phyloP scores from a whole-genome alignment of 129 eudicot genomes.

The Solidago caesia region DNA sequence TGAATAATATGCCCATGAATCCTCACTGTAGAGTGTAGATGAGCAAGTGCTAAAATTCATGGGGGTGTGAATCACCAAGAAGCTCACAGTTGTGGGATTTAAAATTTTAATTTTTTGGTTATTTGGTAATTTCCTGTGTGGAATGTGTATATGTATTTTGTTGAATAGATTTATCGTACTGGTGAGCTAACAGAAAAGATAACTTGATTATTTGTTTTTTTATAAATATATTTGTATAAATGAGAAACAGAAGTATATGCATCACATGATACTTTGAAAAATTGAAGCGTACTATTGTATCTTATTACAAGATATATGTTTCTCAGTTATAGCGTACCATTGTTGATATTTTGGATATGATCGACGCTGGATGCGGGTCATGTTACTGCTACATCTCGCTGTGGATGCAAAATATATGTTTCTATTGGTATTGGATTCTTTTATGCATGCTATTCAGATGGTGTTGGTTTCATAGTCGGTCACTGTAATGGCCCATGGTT shows the following conservation, averaged over 20 bases:
- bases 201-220: background rate
- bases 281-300: background rate
- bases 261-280: background rate
- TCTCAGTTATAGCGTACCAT: background rate
- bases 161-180: slow-evolving; percentile 17
- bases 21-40: background rate
- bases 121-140: slow-evolving; percentile 12
- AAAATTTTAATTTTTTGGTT: background rate
- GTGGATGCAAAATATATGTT: too few relatives aligned
- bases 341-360: too few relatives aligned
- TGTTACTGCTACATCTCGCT: too few relatives aligned
- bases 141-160: slow-evolving; percentile 7
- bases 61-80: background rate
- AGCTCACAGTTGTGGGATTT: too few relatives aligned
- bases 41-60: background rate
- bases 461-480: too few relatives aligned
- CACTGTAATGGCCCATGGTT: too few relatives aligned
- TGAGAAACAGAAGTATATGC: background rate
- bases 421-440: too few relatives aligned
- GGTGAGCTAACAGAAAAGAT: slow-evolving; percentile 2
- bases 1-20: background rate
- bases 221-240: background rate
- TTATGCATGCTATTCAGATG: too few relatives aligned
- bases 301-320: background rate
- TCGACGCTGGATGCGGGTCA: too few relatives aligned